Percentiles rank a stretch among this genome's conserved stretches.
These are phyloP conservation scores for Aspergillus costaricaensis DNA, from an alignment of 2,329 filamentous ascomycete species.

Conservation along the genomic window DNA sequence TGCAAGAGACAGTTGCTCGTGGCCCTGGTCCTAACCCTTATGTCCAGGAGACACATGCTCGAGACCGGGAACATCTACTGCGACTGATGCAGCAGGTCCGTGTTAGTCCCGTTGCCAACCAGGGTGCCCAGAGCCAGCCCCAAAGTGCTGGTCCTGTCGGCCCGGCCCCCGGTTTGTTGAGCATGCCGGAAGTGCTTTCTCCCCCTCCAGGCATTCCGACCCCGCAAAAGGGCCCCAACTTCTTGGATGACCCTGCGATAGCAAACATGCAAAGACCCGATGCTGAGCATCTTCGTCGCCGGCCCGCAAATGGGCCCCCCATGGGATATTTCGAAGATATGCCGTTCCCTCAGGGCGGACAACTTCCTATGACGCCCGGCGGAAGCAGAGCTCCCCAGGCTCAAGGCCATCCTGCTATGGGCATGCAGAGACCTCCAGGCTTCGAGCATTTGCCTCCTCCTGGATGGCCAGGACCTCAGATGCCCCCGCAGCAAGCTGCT, in stretches of 20 bases:
- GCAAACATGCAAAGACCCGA: conserved; percentile 45
- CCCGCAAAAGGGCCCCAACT: conserved; percentile 38
- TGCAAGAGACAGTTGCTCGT: conserved; percentile 27
- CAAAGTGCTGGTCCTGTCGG: conserved; percentile 32
- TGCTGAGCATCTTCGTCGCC: conserved; percentile 38
- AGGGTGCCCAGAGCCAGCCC: conserved; percentile 32
- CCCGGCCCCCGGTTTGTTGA: conserved; percentile 36
- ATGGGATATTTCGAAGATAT: conserved; percentile 46
- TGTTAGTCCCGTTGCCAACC: conserved; percentile 30
- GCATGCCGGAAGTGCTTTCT: conserved; percentile 40
- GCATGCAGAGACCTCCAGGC: conserved; percentile 47
- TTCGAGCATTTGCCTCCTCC: conserved; percentile 46
- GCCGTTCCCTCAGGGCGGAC: conserved; percentile 37
- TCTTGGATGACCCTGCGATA: conserved; percentile 48
- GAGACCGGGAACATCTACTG: conserved; percentile 81
- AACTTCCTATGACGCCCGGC: conserved; percentile 39
- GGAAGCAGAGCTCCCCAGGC: conserved; percentile 37
- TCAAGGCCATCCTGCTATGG: conserved; percentile 38
- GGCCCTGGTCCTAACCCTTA: conserved; percentile 24
- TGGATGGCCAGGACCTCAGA: conserved; percentile 41
- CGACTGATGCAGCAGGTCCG: conserved; percentile 71
- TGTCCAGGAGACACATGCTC: conserved; percentile 47
- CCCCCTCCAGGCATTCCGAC: conserved; percentile 37
- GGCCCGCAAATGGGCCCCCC: conserved; percentile 41
- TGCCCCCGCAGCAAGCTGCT: conserved; percentile 39